Conservation (phyloP, 306 rosid genomes). For the Crotalaria pallida region DNA sequence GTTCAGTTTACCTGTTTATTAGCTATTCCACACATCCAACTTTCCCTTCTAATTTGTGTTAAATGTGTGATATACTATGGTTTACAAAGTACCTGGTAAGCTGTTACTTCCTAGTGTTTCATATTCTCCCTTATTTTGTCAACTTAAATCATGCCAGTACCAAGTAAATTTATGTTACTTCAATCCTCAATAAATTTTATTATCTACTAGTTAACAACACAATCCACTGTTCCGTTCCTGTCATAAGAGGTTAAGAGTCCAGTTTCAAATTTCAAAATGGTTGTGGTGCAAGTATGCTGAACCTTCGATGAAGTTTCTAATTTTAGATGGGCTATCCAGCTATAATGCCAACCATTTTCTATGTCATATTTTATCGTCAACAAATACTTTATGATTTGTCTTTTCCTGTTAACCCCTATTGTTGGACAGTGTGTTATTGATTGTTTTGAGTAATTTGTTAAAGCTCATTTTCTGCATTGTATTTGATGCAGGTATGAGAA, state of each 20-base stretch:
- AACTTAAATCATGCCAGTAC: background rate
- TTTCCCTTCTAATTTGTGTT: background rate
- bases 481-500: slow-evolving; percentile 84
- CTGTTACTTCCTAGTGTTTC: slow-evolving; percentile 2
- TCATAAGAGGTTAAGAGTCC: background rate
- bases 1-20: background rate
- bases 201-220: background rate
- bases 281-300: background rate
- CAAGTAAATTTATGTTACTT: background rate
- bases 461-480: slow-evolving; percentile 16
- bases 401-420: background rate
- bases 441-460: background rate
- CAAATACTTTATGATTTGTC: background rate
- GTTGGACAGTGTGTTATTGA: slow-evolving; percentile 3
- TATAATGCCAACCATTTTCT: background rate
- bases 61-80: background rate
- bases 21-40: background rate
- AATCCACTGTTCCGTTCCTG: background rate
- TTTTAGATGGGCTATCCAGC: background rate
- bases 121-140: background rate
- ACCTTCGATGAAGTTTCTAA: background rate
- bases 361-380: background rate
- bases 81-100: background rate
- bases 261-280: background rate
- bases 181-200: background rate